phyloP scores from a whole-genome alignment of 2,329 filamentous ascomycete species.

The Xylariaceae sp. region DNA sequence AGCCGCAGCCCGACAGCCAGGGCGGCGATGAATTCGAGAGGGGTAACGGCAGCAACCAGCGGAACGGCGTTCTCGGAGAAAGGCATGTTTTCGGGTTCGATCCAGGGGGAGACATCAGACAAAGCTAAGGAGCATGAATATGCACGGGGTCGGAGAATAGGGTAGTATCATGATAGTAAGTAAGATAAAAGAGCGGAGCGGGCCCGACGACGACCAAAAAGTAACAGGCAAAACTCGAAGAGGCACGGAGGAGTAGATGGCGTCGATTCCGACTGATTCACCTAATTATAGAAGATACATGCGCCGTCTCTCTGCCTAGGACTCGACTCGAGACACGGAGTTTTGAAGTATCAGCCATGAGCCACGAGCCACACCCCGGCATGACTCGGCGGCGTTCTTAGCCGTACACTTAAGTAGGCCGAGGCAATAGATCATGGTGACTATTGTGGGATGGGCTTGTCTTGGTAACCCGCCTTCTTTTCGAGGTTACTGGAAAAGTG shows the following conservation, averaged over 20 bases:
- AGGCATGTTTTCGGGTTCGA: conserved; percentile 10
- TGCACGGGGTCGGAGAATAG: not conserved
- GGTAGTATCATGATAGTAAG: too few species aligned
- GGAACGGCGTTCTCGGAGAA: conserved; percentile 8
- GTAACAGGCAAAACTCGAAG: too few species aligned
- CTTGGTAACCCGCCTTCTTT: too few species aligned
- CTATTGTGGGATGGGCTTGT: too few species aligned
- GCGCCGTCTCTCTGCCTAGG: not conserved
- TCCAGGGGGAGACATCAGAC: not conserved
- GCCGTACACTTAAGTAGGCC: too few species aligned
- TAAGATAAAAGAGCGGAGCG: too few species aligned
- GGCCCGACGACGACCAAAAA: too few species aligned
- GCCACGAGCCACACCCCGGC: too few species aligned
- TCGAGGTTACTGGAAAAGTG: too few species aligned
- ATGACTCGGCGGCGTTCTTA: too few species aligned
- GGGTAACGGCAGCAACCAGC: conserved; percentile 18
- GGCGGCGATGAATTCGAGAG: conserved; percentile 14
- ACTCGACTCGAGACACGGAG: not conserved
- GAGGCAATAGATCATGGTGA: too few species aligned
- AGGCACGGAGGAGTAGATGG: not conserved
- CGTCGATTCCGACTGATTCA: not conserved
- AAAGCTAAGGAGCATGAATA: not conserved
- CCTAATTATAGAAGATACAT: not conserved
- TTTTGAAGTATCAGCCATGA: too few species aligned
- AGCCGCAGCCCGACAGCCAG: conserved; percentile 21